A percentile compares a stretch with the other conserved stretches of the same genome.
Evolutionary conservation across 805 yeast species (phyloP).

Genomic region (Lachancea sp.): DNA sequence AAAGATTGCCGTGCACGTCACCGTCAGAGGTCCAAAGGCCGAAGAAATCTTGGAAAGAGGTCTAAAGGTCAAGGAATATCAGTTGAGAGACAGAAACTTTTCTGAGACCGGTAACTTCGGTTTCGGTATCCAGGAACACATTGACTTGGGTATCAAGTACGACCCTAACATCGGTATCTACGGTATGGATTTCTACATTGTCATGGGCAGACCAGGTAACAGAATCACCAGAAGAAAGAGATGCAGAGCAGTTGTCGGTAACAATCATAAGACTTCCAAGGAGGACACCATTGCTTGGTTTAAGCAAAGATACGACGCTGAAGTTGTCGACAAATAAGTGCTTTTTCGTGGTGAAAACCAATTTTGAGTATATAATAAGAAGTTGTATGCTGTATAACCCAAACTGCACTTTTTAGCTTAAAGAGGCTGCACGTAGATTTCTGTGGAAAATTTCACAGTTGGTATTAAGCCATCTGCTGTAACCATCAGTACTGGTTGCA

Average conservation of each 20-base stretch:
- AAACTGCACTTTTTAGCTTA: conserved; percentile 5
- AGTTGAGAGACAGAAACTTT: conserved; percentile 90
- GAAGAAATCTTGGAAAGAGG: conserved; percentile 99
- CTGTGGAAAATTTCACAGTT: too few relatives aligned
- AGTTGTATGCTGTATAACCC: conserved; percentile 2
- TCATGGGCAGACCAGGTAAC: conserved; percentile 98
- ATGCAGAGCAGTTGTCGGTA: conserved; percentile 81
- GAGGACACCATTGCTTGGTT: conserved; percentile 97
- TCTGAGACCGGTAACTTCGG: conserved; percentile 99
- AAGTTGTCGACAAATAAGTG: conserved; percentile 74
- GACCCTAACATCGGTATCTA: conserved; percentile 99
- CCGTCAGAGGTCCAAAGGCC: conserved; percentile 99
- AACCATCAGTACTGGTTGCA: too few relatives aligned
- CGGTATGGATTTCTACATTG: conserved; percentile 99
- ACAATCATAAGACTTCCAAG: conserved; percentile 84
- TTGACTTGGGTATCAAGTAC: conserved; percentile 99
- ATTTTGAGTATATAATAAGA: conserved; percentile 1
- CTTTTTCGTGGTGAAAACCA: neutral
- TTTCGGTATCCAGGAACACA: conserved; percentile 99
- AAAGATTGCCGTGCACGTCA: conserved; percentile 98
- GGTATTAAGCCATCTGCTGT: too few relatives aligned
- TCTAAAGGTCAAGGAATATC: conserved; percentile 99
- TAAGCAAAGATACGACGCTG: conserved; percentile 99
- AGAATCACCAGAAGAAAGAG: conserved; percentile 99
- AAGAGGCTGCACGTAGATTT: too few relatives aligned